Conservation (phyloP, 257 asterid species). For the Solanum acaule region DNA sequence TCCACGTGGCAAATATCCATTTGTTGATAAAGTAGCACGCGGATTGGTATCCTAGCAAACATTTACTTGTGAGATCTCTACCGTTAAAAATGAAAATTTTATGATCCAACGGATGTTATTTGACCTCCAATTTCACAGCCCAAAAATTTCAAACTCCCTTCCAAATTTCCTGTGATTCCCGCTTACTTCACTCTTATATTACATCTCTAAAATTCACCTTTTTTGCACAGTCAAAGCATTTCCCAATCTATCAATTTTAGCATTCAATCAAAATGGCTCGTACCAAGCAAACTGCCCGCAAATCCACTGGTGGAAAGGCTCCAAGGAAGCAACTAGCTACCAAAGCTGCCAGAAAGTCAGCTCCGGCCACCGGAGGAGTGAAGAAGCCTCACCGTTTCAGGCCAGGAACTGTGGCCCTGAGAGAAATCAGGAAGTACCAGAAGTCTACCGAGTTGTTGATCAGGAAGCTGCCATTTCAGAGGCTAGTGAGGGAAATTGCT, state of each 20-base stretch:
- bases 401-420: conserved; percentile 73
- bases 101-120: neutral
- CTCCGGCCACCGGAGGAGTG: conserved; percentile 83
- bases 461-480: conserved; percentile 67
- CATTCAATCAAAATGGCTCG: conserved; percentile 34
- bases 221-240: neutral
- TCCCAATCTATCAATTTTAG: neutral
- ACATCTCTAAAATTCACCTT: neutral
- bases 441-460: conserved; percentile 61
- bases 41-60: neutral
- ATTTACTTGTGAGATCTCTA: neutral
- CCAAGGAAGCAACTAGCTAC: conserved; percentile 78
- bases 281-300: conserved; percentile 70
- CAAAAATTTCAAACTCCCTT: conserved; percentile 10
- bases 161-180: conserved; percentile 22
- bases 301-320: conserved; percentile 75
- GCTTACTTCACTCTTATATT: conserved; percentile 8
- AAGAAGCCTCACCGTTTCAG: conserved; percentile 77
- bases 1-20: neutral
- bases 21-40: neutral
- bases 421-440: conserved; percentile 72
- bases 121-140: neutral
- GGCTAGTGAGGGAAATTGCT: conserved; percentile 64
- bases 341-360: conserved; percentile 74
- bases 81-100: neutral